phyloP scores from a whole-genome alignment of 495 filamentous ascomycete genomes.

The Penicillium macrosclerotiorum region DNA sequence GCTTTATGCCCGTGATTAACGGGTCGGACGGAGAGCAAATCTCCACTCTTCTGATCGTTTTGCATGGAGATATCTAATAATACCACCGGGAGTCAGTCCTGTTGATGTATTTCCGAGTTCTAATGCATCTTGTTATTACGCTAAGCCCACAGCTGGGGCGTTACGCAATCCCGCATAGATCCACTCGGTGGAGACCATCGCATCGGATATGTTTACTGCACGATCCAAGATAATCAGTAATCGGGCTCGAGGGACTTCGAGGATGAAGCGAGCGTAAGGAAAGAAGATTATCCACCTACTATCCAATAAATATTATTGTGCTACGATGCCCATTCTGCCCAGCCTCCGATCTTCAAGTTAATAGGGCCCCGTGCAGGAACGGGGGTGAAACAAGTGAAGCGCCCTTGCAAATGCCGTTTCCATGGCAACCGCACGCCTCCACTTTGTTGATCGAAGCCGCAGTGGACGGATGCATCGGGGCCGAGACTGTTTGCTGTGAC shows the following conservation, averaged over 20 bases:
- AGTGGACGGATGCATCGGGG: conserved; percentile 17
- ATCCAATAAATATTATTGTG: too few species aligned
- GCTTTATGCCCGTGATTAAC: too few species aligned
- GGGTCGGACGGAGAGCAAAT: too few species aligned
- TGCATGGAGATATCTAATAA: too few species aligned
- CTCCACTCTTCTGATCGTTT: too few species aligned
- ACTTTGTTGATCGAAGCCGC: conserved; percentile 23
- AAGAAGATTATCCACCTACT: too few species aligned
- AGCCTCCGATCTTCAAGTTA: not conserved
- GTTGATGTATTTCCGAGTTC: too few species aligned
- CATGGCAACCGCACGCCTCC: conserved; percentile 29
- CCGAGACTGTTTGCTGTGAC: conserved; percentile 6
- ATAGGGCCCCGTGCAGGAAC: conserved; percentile 14
- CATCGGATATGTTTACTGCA: not conserved
- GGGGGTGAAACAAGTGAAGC: not conserved
- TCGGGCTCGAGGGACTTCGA: not conserved
- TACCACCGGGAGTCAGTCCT: too few species aligned
- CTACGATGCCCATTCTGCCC: too few species aligned
- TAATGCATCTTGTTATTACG: conserved; percentile 5
- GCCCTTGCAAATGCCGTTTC: conserved; percentile 22
- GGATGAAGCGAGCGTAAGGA: not conserved
- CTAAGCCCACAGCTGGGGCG: too few species aligned
- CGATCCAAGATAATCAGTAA: not conserved
- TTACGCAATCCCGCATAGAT: too few species aligned
- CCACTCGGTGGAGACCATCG: not conserved